A percentile compares a stretch with the other conserved stretches of the same genome.
phyloP scores from a whole-genome alignment of 176 grass and related monocot genomes.

The Rhynchospora breviuscula region DNA sequence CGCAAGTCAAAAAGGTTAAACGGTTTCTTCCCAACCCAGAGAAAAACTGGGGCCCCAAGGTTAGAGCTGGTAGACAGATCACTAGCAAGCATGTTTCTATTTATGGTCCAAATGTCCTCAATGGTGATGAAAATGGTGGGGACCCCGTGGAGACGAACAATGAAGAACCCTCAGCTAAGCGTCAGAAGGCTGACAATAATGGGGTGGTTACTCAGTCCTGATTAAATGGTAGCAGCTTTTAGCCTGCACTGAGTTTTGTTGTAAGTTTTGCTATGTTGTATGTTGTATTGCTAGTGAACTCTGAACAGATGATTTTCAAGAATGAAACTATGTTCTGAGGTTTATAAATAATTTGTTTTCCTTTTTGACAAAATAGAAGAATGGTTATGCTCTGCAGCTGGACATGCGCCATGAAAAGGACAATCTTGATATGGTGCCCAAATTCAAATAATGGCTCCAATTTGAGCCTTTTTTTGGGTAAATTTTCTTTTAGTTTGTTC shows the following conservation, averaged over 20 bases:
- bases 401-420: background rate
- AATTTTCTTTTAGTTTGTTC: background rate
- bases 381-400: background rate
- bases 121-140: slow-evolving; percentile 29
- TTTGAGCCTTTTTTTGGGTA: background rate
- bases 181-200: slow-evolving; percentile 40
- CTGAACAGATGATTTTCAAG: background rate
- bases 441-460: background rate
- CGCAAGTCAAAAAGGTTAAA: slow-evolving; percentile 71
- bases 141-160: slow-evolving; percentile 20
- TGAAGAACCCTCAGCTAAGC: slow-evolving; percentile 38
- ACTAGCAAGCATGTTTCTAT: slow-evolving; percentile 80
- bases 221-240: background rate
- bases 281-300: background rate
- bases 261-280: background rate
- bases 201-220: slow-evolving; percentile 30
- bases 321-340: background rate
- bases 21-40: slow-evolving; percentile 89
- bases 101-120: slow-evolving; percentile 47
- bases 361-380: background rate
- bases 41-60: slow-evolving; percentile 87
- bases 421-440: background rate
- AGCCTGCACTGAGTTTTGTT: background rate
- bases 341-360: background rate
- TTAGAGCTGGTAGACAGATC: slow-evolving; percentile 76